Conservation (phyloP, 2,329 filamentous ascomycete genomes). For the Pyrenophora tritici-repentis region DNA sequence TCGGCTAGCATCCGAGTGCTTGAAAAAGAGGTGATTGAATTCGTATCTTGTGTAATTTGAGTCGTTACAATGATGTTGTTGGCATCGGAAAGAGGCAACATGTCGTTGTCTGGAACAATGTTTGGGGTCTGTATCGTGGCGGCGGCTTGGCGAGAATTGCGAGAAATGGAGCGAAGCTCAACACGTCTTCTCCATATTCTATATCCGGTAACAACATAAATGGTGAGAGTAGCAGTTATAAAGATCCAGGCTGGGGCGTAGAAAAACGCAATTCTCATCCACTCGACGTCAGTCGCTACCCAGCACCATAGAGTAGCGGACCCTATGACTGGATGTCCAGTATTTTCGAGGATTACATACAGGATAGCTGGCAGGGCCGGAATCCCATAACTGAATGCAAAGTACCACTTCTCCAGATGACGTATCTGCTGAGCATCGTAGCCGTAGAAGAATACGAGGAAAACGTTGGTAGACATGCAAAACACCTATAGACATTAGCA, state of each 20-base stretch:
- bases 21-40: slow-evolving; percentile 36
- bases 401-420: slow-evolving; percentile 71
- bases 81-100: slow-evolving; percentile 51
- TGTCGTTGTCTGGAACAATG: slow-evolving; percentile 27
- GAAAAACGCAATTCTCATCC: slow-evolving; percentile 74
- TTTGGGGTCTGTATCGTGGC: slow-evolving; percentile 1
- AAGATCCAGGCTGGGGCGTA: slow-evolving; percentile 72
- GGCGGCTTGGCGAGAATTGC: slow-evolving; percentile 11
- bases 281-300: slow-evolving; percentile 69
- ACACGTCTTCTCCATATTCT: slow-evolving; percentile 70
- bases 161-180: slow-evolving; percentile 51
- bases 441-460: slow-evolving; percentile 77
- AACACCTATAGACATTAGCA: slow-evolving; percentile 54
- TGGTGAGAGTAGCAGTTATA: slow-evolving; percentile 65
- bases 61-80: slow-evolving; percentile 58
- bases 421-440: slow-evolving; percentile 69
- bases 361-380: slow-evolving; percentile 70
- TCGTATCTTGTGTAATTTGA: slow-evolving; percentile 60
- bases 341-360: slow-evolving; percentile 67
- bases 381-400: slow-evolving; percentile 72
- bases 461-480: slow-evolving; percentile 83
- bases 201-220: slow-evolving; percentile 69
- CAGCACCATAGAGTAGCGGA: slow-evolving; percentile 82
- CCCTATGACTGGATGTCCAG: slow-evolving; percentile 67
- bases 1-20: slow-evolving; percentile 29